Evolutionary conservation across 306 rosid species (phyloP), one percentile per base, ranked within the genome.

Genomic region (Vigna radiata): DNA sequence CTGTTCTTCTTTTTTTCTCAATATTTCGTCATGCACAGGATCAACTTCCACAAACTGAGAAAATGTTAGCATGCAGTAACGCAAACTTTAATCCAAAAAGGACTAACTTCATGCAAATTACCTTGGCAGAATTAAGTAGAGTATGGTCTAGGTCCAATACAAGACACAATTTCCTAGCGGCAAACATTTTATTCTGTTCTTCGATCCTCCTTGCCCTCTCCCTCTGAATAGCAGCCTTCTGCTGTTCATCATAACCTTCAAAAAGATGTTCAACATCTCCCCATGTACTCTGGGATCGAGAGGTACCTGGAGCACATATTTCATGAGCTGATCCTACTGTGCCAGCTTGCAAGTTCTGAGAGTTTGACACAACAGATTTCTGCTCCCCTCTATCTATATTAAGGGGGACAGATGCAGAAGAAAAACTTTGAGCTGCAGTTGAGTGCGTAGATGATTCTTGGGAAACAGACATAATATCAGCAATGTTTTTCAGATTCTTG

Each of bases 91-190:
- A 44, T 36, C 52, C 21, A 63, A 70, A 25, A 15, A 46, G 63
- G 85, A 68, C 39, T 59, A 27, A 70, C 73, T 85, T 39, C 63
- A 68, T 19, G 79, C 75, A 68, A 79, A 60, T 68, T 87, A 96
- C 99, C 99, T 96, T 96, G 4, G 99, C 99, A 50, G 99, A 96
- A 92, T 96, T 96, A 68, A 96, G 96, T 78, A 96, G 97, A 8
- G 99, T 96, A 83, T 96, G 99, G 84, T 96, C 99, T 63, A 96
- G 86, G 87, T 96, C 99, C 89, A 96, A 85, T 64, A 96, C 99
- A 70, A 96, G 99, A 83, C 98, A 96, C 55, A 96, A 87, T 86
- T 96, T 96, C 74, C 72, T 87, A 65, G 90, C 89, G 33, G 96
- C 87, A 85, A 96, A 92, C 98, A 96, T 89, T 86, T 96, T 92